Evolutionary conservation across 306 rosid species (phyloP).

Genomic region (Morella rubra): DNA sequence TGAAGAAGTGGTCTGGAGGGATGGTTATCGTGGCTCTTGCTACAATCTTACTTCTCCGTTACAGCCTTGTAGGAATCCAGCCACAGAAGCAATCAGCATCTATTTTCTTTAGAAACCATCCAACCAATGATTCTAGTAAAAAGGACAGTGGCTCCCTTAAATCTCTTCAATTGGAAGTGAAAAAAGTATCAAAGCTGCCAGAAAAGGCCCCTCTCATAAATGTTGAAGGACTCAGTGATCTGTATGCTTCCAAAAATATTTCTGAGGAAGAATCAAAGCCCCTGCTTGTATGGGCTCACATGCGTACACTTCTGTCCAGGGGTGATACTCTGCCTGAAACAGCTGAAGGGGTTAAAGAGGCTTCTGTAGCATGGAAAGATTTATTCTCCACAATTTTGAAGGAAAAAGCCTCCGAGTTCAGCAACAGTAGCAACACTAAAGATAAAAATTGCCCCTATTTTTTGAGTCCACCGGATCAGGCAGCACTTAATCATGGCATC

Average conservation of each 20-base stretch:
- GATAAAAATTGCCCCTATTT: slow-evolving; percentile 62
- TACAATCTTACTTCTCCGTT: slow-evolving; percentile 51
- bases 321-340: slow-evolving; percentile 81
- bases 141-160: slow-evolving; percentile 21
- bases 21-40: slow-evolving; percentile 62
- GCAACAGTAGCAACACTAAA: slow-evolving; percentile 33
- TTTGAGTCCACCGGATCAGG: slow-evolving; percentile 40
- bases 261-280: slow-evolving; percentile 44
- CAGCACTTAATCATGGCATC: slow-evolving; percentile 35
- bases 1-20: slow-evolving; percentile 95
- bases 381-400: slow-evolving; percentile 45
- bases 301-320: slow-evolving; percentile 64
- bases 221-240: slow-evolving; percentile 59
- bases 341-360: slow-evolving; percentile 86
- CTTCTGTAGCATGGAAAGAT: slow-evolving; percentile 78
- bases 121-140: slow-evolving; percentile 29
- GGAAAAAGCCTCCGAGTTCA: slow-evolving; percentile 46
- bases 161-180: slow-evolving; percentile 30
- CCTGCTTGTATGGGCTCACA: slow-evolving; percentile 66
- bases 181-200: slow-evolving; percentile 25
- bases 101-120: slow-evolving; percentile 55
- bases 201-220: slow-evolving; percentile 49
- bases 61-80: slow-evolving; percentile 50
- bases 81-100: slow-evolving; percentile 57
- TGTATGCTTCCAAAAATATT: slow-evolving; percentile 42